Percentiles rank a stretch among this genome's conserved stretches.
phyloP scores from a whole-genome alignment of 441 rosid species.

The Arabidopsis lyrata region DNA sequence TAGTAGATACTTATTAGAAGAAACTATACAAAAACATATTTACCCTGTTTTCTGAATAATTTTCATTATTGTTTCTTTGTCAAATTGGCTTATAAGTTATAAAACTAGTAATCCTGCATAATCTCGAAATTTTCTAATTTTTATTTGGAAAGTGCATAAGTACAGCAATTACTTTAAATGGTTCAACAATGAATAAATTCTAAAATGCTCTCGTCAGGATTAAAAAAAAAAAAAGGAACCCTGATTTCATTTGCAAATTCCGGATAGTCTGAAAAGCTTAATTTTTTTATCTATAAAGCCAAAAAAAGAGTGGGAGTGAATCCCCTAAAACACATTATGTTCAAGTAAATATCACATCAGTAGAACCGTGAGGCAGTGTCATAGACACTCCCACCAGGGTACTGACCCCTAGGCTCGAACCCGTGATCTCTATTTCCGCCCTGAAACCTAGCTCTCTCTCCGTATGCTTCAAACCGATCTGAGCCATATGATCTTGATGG shows the following conservation, averaged over 20 bases:
- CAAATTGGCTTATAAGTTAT: background rate
- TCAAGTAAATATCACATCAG: conserved; percentile 43
- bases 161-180: background rate
- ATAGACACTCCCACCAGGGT: conserved; percentile 62
- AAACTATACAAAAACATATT: background rate
- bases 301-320: conserved; percentile 12
- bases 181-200: background rate
- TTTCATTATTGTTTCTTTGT: background rate
- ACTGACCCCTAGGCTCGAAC: conserved; percentile 65
- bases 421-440: conserved; percentile 66
- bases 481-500: conserved; percentile 54
- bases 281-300: conserved; percentile 10
- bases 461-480: conserved; percentile 59
- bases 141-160: background rate
- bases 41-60: background rate
- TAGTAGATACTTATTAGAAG: background rate
- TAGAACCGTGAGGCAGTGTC: conserved; percentile 63
- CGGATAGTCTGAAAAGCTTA: conserved; percentile 13
- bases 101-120: background rate
- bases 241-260: conserved; percentile 3
- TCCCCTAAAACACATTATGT: conserved; percentile 24
- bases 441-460: conserved; percentile 59
- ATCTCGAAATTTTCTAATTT: background rate
- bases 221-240: background rate
- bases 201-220: conserved; percentile 1